Evolutionary conservation across 2,329 filamentous ascomycete genomes (phyloP), one percentile per base, ranked within the genome.

Genomic region (Scleromitrula shiraiana): DNA sequence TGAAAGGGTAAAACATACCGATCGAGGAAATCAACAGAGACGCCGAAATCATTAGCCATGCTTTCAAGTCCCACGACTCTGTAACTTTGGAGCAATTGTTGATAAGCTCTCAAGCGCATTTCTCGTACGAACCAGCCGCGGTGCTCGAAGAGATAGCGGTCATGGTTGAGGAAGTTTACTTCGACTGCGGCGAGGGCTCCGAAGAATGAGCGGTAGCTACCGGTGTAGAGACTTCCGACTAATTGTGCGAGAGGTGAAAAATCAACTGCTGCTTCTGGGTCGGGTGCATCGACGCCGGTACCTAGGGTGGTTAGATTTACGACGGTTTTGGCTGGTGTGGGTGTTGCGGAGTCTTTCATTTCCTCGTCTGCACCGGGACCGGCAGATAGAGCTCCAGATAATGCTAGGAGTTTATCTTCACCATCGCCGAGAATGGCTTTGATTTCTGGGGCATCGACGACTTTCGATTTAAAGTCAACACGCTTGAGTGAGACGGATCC

Each of bases 391-490:
- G 85, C 83, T 15, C 90, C 89, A 24, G 83, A 82, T 19, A 96
- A 73, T 0, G 88, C 89, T 26, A 88, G 76, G 46, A 95, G 73
- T 69, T 91, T 91, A 64, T 96, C 90, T 60, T 94, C 86, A 20
- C 83, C 83, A 58, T 91, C 83, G 50, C 91, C 93, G 20, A 98
- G 80, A 55, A 98, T 94, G 30, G 93, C 93, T 71, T 93, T 95
- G 71, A 98, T 96, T 71, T 98, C 93, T 10, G 93, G 91, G 7
- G 93, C 93, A 67, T 98, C 93, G 33, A 98, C 91, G 22, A 98
- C 93, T 74, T 97, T 97, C 56, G 87, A 87, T 76, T 98, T 98
- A 78, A 98, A 98, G 68, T 98, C 93, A 27, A 96, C 88, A 41
- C 93, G 85, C 74, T 96, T 95, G 49, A 98, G 78, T 38, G 91